Evolutionary conservation across 257 asterid genomes (phyloP).

Genomic region (Eustoma russellianum): DNA sequence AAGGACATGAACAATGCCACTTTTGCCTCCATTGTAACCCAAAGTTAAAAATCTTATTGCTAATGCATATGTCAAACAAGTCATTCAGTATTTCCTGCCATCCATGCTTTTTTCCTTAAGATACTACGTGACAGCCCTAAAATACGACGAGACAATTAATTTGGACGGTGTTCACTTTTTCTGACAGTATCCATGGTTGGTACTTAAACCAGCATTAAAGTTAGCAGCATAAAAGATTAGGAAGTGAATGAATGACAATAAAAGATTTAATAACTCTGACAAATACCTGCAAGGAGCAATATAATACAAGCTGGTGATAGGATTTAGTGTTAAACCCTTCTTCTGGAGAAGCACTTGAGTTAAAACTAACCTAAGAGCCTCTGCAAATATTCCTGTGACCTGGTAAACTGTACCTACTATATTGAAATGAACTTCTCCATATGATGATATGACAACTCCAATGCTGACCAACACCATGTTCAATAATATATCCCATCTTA

Average conservation of each 20-base stretch:
- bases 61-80: too few species aligned
- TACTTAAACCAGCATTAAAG: too few species aligned
- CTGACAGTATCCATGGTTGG: too few species aligned
- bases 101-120: too few species aligned
- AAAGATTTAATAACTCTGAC: slow-evolving; percentile 10
- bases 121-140: too few species aligned
- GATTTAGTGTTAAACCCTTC: slow-evolving; percentile 87
- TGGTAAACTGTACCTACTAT: slow-evolving; percentile 93
- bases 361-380: slow-evolving; percentile 91
- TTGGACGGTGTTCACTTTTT: too few species aligned
- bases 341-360: slow-evolving; percentile 97
- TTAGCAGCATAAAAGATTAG: neutral
- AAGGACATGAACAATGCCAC: too few species aligned
- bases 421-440: slow-evolving; percentile 96
- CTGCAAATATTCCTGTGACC: slow-evolving; percentile 96
- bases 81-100: too few species aligned
- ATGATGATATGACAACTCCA: slow-evolving; percentile 92
- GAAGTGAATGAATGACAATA: neutral
- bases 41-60: too few species aligned
- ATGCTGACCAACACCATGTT: slow-evolving; percentile 92
- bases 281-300: slow-evolving; percentile 98
- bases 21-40: too few species aligned
- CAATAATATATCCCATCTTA: slow-evolving; percentile 74
- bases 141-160: too few species aligned
- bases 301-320: slow-evolving; percentile 91